Percentiles rank a stretch among this genome's conserved stretches.
These are phyloP conservation scores for Neurospora sp. DNA, from an alignment of 495 filamentous ascomycete genomes.

Conservation along the genomic window DNA sequence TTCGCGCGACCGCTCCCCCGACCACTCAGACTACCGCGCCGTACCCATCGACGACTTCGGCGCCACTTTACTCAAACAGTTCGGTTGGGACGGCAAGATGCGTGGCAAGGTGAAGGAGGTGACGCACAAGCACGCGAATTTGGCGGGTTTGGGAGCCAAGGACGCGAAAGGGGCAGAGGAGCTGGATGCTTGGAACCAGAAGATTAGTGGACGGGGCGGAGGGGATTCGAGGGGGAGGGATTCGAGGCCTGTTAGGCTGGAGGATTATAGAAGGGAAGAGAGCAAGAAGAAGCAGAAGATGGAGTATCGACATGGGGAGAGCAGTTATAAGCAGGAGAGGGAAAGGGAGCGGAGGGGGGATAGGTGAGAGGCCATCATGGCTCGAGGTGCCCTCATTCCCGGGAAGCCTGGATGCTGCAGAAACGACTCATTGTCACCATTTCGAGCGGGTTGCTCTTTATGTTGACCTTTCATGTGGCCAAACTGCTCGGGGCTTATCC, in stretches of 20 bases:
- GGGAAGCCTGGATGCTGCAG: no score
- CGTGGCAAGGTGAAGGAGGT: slow-evolving; percentile 38
- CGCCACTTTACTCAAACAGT: slow-evolving; percentile 72
- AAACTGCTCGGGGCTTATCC: neutral
- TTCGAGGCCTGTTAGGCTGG: slow-evolving; percentile 27
- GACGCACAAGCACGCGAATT: slow-evolving; percentile 57
- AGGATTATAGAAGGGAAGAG: slow-evolving; percentile 35
- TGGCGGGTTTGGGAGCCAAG: slow-evolving; percentile 75
- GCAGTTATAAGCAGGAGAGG: slow-evolving; percentile 37
- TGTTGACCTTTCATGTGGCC: neutral
- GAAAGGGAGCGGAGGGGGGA: slow-evolving; percentile 31
- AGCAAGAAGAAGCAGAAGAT: slow-evolving; percentile 29
- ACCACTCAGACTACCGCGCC: slow-evolving; percentile 73
- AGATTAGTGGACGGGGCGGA: slow-evolving; percentile 1
- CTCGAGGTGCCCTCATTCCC: no score
- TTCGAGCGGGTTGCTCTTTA: neutral
- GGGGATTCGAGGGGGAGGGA: slow-evolving; percentile 5
- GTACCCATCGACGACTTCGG: slow-evolving; percentile 94
- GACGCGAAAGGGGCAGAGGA: slow-evolving; percentile 65
- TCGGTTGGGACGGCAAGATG: slow-evolving; percentile 89
- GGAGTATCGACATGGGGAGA: slow-evolving; percentile 27
- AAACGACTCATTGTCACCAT: neutral
- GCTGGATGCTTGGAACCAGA: slow-evolving; percentile 29
- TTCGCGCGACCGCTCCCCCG: slow-evolving; percentile 65
- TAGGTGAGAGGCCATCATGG: slow-evolving; percentile 14